Conservation (phyloP, 1,284 basidiomycete genomes). For the Ustilago cynodontis region DNA sequence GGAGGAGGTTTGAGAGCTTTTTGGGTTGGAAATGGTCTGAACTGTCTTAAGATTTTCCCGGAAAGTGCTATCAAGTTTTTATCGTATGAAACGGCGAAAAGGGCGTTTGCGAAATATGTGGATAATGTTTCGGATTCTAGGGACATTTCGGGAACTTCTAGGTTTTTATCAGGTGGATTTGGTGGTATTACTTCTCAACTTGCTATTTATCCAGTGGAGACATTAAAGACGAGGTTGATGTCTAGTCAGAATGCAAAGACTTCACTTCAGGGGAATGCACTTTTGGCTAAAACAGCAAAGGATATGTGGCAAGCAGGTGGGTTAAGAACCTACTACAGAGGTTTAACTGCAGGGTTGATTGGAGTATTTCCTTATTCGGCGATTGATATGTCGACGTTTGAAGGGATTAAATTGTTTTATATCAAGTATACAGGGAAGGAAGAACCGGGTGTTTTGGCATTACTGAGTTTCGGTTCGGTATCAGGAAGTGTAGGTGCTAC, state of each 20-base stretch:
- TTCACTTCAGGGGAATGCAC: constrained; percentile 75
- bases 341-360: constrained; percentile 77
- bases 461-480: constrained; percentile 71
- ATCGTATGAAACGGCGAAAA: constrained; percentile 94
- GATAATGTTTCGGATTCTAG: constrained; percentile 89
- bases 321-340: constrained; percentile 87
- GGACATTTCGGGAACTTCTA: constrained; percentile 88
- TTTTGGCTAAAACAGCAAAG: constrained; percentile 76
- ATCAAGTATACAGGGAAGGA: constrained; percentile 70
- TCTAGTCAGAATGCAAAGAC: constrained; percentile 76
- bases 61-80: constrained; percentile 93
- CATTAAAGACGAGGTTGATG: constrained; percentile 74
- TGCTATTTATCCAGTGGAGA: constrained; percentile 70
- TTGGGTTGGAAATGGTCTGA: constrained; percentile 81
- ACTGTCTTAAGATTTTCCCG: constrained; percentile 91
- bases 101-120: constrained; percentile 89
- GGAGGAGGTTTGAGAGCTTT: constrained; percentile 86
- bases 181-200: constrained; percentile 95
- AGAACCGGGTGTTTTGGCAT: constrained; percentile 70
- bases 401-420: constrained; percentile 71
- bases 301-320: constrained; percentile 83
- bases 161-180: constrained; percentile 94
- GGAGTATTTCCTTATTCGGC: constrained; percentile 72
- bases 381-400: constrained; percentile 71
- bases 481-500: constrained; percentile 71